Percentiles rank a stretch among this genome's conserved stretches.
Evolutionary conservation across 1,139 yeast genomes (phyloP).

Genomic region (Scheffersomyces illinoinensis): DNA sequence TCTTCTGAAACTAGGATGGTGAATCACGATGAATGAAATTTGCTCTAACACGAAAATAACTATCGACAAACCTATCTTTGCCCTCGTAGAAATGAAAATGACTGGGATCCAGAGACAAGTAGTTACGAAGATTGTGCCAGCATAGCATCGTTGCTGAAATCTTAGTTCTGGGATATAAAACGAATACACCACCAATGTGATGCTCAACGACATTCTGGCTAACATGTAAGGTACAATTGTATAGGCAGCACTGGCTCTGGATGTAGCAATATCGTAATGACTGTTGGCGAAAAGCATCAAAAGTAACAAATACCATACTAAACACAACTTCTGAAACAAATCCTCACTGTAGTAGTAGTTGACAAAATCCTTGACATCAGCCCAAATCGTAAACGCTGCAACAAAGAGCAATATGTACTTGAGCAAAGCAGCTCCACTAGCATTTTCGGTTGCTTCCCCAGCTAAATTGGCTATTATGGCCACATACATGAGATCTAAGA

Average conservation of each 20-base stretch:
- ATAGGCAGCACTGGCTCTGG: conserved; percentile 39
- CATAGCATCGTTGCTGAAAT: conserved; percentile 49
- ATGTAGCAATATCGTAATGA: conserved; percentile 37
- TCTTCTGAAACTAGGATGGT: conserved; percentile 51
- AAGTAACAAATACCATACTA: conserved; percentile 55
- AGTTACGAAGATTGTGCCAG: conserved; percentile 30
- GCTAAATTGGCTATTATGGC: conserved; percentile 67
- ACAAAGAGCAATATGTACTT: conserved; percentile 53
- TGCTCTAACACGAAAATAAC: conserved; percentile 47
- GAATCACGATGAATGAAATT: conserved; percentile 28
- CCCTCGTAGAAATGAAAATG: conserved; percentile 45
- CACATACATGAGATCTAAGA: conserved; percentile 63
- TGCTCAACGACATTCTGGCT: conserved; percentile 42
- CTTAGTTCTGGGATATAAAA: conserved; percentile 55
- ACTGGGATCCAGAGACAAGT: conserved; percentile 48
- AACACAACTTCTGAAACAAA: conserved; percentile 52
- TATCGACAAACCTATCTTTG: conserved; percentile 49
- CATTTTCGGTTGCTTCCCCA: conserved; percentile 51
- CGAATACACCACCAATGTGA: conserved; percentile 45
- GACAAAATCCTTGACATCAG: conserved; percentile 63
- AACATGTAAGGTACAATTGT: conserved; percentile 50
- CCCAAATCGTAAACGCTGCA: conserved; percentile 67
- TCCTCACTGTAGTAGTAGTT: conserved; percentile 67
- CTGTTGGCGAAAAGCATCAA: conserved; percentile 56
- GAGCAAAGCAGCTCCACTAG: conserved; percentile 48